Base-by-base conservation (phyloP, 169 alveolate genomes). In the Theileria sp. region DNA sequence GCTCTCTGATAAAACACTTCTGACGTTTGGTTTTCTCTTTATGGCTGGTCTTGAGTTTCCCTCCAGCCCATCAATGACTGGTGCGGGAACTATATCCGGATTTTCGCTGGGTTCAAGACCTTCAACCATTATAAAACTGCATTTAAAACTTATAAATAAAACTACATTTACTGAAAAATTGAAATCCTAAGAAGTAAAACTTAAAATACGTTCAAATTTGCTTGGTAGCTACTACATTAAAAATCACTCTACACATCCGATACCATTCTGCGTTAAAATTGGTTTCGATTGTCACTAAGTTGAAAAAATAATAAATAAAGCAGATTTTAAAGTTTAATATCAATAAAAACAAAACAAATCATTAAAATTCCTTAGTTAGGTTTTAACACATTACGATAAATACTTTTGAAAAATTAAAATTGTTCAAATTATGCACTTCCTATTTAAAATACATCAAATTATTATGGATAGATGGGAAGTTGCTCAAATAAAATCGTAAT, bases 91-190 rank as follows among this genome's bases (percentile, higher is more conserved):
- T 0, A 64, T 19, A 21, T 58, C n/a, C 12, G 32, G 13, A 21
- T 64, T 38, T 21, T 64, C 72, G 8, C 54, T n/a, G 32, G 25
- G 54, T 28, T 64, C 72, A 30, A 64, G 72, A 21, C 38, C 25
- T n/a, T 26, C 54, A 64, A 64, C 72, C 72, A 64, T 64, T 23
- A 64, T 64, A 64, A 64, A 64, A 64, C 72, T 64, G 25, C 72
- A 64, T 64, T 64, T 21, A 64, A 60, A 60, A 60, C n/a, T 60
- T 60, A 21, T 26, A n/a, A 64, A 7, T 38, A 64, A 23, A 21
- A 64, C 25, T n/a, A n/a, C 72, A 21, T 64, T 64, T 28, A 64
- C 34, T 28, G 32, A 19, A 28, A 17, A 9, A 15, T 64, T 64
- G 32, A n/a, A 64, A 64, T 64, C 72, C 72, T 1, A 60, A 12